A percentile compares a stretch with the other conserved stretches of the same genome.
These are phyloP conservation scores for Plantago lanceolata DNA, from an alignment of 305 asterid species.

Conservation along the genomic window DNA sequence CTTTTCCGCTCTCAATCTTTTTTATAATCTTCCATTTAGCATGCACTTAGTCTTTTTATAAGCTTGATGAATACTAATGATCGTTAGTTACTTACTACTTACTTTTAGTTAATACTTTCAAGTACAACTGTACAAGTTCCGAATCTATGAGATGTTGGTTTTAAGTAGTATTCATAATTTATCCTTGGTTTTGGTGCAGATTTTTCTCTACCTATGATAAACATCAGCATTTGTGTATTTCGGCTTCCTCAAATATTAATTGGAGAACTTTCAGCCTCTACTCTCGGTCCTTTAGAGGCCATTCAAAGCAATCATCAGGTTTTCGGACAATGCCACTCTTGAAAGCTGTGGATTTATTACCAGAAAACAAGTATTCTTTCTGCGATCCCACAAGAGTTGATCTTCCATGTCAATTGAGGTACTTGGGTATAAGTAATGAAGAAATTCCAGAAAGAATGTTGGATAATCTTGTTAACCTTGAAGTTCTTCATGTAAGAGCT, in stretches of 20 bases:
- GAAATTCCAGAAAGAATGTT: background rate
- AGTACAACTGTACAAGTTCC: too few relatives aligned
- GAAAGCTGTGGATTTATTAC: background rate
- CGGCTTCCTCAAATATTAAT: background rate
- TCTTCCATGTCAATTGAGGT: background rate
- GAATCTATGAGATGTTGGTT: too few relatives aligned
- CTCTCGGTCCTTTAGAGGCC: background rate
- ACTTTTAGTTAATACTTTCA: too few relatives aligned
- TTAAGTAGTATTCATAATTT: too few relatives aligned
- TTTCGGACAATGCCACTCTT: background rate
- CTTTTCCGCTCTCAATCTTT: background rate
- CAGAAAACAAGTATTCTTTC: too few relatives aligned
- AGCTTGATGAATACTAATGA: too few relatives aligned
- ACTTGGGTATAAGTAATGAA: background rate
- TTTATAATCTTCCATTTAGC: background rate
- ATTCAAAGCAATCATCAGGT: background rate
- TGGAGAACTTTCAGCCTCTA: background rate
- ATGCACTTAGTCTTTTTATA: too few relatives aligned
- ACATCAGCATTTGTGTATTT: background rate
- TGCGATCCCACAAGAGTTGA: background rate
- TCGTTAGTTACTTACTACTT: background rate
- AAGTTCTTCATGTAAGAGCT: background rate
- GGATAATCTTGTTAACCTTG: conserved; percentile 1
- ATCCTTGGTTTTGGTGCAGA: background rate
- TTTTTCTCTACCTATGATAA: background rate